Conservation (phyloP, 2,329 filamentous ascomycete genomes). For the Penicillium palitans region DNA sequence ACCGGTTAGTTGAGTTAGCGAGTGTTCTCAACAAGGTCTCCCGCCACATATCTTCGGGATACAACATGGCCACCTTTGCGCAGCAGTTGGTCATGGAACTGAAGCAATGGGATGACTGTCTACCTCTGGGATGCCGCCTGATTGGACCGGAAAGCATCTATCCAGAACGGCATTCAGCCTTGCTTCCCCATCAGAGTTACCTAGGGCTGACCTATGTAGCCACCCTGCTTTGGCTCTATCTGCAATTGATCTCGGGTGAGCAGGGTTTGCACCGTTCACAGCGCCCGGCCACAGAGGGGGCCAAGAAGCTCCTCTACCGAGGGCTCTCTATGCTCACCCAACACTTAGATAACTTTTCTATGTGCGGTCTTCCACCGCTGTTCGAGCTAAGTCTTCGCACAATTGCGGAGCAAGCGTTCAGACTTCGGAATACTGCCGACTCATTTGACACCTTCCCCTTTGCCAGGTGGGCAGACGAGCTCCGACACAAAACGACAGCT, state of each 20-base stretch:
- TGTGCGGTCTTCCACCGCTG: conserved; percentile 39
- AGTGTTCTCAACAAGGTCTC: conserved; percentile 39
- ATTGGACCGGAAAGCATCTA: conserved; percentile 40
- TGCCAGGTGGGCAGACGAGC: conserved; percentile 35
- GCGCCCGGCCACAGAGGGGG: conserved; percentile 36
- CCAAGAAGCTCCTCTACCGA: conserved; percentile 40
- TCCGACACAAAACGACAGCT: conserved; percentile 30
- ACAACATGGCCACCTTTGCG: conserved; percentile 31
- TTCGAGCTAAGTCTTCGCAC: conserved; percentile 41
- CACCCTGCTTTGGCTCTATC: conserved; percentile 39
- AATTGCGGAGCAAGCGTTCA: conserved; percentile 38
- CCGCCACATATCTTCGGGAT: conserved; percentile 32
- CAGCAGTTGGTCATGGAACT: conserved; percentile 40
- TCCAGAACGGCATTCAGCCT: conserved; percentile 37
- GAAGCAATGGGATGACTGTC: conserved; percentile 39
- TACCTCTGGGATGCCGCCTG: conserved; percentile 40
- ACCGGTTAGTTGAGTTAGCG: conserved; percentile 49
- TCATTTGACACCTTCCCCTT: conserved; percentile 36
- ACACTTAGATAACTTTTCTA: conserved; percentile 41
- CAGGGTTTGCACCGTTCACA: conserved; percentile 33
- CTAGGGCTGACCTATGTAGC: conserved; percentile 40
- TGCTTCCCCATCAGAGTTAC: conserved; percentile 45
- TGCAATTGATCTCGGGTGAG: conserved; percentile 35
- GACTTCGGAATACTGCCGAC: conserved; percentile 32
- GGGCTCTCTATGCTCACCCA: conserved; percentile 38